A percentile compares a stretch with the other conserved stretches of the same genome.
Evolutionary conservation across 2,329 filamentous ascomycete species (phyloP).

Genomic region (Botrytis squamosa): DNA sequence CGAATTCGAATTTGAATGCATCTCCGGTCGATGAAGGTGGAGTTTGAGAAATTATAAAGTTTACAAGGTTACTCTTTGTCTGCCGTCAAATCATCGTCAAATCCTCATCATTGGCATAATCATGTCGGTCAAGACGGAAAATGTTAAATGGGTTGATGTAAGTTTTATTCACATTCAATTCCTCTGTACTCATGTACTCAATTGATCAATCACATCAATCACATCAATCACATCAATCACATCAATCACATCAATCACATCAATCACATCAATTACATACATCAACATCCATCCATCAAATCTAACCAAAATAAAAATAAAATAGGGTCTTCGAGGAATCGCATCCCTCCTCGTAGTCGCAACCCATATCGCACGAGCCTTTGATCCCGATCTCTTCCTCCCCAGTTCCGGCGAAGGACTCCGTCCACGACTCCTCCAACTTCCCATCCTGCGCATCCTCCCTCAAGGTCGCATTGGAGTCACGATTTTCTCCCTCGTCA

Average conservation of each 20-base stretch:
- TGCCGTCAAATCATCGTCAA: neutral
- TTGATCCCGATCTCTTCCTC: conserved; percentile 51
- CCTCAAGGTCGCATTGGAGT: conserved; percentile 64
- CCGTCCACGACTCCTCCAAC: conserved; percentile 52
- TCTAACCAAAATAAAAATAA: conserved; percentile 4
- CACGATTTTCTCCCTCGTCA: conserved; percentile 64
- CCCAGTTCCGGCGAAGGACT: conserved; percentile 47
- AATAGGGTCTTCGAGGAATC: conserved; percentile 55
- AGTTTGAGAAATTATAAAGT: neutral
- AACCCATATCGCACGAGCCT: conserved; percentile 53
- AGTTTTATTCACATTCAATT: conserved; percentile 37
- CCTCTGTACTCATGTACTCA: neutral
- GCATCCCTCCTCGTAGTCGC: conserved; percentile 55
- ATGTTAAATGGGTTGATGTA: conserved; percentile 62
- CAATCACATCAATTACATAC: neutral
- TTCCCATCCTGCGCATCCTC: conserved; percentile 57
- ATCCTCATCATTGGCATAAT: conserved; percentile 23
- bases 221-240: neutral
- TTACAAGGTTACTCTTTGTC: neutral
- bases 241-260: neutral
- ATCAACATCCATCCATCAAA: neutral
- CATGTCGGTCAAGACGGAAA: conserved; percentile 41
- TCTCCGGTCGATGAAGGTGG: neutral
- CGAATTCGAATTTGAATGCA: neutral
- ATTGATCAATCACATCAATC: conserved; percentile 5